Percentiles rank a stretch among this genome's conserved stretches.
These are phyloP conservation scores for Vachellia pachyceras DNA, from an alignment of 306 rosid genomes.

Conservation along the genomic window DNA sequence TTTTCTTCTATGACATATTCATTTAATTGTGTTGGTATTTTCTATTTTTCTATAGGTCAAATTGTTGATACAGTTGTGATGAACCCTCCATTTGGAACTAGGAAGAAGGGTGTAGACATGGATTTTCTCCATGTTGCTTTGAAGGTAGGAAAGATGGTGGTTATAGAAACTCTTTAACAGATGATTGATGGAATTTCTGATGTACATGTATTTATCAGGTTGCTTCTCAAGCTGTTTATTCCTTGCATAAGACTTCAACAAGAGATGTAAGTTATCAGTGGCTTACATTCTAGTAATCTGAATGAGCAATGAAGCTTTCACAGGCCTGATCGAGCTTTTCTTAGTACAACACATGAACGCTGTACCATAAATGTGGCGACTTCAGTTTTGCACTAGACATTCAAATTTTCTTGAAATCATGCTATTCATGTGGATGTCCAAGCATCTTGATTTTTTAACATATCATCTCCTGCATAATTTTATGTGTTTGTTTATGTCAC, in stretches of 20 bases:
- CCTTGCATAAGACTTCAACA: constrained; percentile 88
- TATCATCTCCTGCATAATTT: not conserved
- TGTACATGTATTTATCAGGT: constrained; percentile 49
- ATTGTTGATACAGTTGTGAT: constrained; percentile 85
- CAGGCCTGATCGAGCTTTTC: constrained; percentile 2
- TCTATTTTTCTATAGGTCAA: constrained; percentile 54
- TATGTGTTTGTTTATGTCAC: constrained; percentile 6
- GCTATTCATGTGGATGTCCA: not conserved
- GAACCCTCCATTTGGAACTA: constrained; percentile 98
- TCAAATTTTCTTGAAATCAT: not conserved
- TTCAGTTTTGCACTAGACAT: not conserved
- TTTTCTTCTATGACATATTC: constrained; percentile 23
- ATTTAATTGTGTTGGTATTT: constrained; percentile 30
- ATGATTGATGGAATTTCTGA: constrained; percentile 31
- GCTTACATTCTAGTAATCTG: constrained; percentile 31
- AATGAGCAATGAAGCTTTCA: not conserved
- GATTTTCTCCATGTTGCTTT: constrained; percentile 76
- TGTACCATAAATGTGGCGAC: not conserved
- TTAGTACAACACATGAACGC: not conserved
- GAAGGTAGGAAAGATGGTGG: constrained; percentile 58
- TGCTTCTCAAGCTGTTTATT: constrained; percentile 93
- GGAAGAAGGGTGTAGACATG: constrained; percentile 87
- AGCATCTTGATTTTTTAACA: not conserved
- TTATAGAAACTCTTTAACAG: not conserved
- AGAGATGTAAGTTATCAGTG: constrained; percentile 73